Evolutionary conservation across 306 rosid genomes (phyloP).

Genomic region (Inga leiocalycina): DNA sequence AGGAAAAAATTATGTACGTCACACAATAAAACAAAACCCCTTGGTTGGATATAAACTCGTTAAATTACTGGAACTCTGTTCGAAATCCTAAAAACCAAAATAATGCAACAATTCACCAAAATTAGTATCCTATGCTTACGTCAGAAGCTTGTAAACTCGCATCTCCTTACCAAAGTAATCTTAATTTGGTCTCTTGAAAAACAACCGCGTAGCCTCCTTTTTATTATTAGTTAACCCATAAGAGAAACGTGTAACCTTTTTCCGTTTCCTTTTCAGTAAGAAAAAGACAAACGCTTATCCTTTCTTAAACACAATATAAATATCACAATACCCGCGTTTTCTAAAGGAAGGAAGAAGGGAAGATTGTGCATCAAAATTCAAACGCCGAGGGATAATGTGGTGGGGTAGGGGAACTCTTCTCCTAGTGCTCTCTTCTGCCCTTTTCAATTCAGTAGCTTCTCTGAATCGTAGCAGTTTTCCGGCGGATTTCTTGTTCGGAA

Average conservation of each 20-base stretch:
- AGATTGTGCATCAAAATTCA: conserved; percentile 23
- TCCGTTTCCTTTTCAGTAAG: not conserved
- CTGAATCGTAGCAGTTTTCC: conserved; percentile 53
- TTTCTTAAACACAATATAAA: not conserved
- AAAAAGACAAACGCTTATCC: not conserved
- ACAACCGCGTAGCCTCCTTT: too few species aligned
- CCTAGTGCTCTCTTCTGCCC: conserved; percentile 20
- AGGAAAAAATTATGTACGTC: too few species aligned
- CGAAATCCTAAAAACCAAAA: too few species aligned
- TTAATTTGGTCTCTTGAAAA: too few species aligned
- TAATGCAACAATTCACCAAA: too few species aligned
- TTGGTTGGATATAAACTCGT: too few species aligned
- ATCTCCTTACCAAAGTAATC: too few species aligned
- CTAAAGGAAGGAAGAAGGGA: not conserved
- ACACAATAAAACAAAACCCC: too few species aligned
- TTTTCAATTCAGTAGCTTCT: conserved; percentile 37
- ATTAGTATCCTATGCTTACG: too few species aligned
- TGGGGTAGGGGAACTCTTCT: conserved; percentile 30
- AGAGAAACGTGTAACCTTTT: not conserved
- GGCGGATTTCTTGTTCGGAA: conserved; percentile 53
- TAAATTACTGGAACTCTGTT: too few species aligned
- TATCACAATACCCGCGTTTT: not conserved
- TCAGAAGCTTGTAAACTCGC: too few species aligned
- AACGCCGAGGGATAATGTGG: conserved; percentile 30
- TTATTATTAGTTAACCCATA: too few species aligned